Percentiles rank a stretch among this genome's conserved stretches.
Conservation (phyloP, 768 basidiomycete genomes). For the Cystobasidium ongulense region DNA sequence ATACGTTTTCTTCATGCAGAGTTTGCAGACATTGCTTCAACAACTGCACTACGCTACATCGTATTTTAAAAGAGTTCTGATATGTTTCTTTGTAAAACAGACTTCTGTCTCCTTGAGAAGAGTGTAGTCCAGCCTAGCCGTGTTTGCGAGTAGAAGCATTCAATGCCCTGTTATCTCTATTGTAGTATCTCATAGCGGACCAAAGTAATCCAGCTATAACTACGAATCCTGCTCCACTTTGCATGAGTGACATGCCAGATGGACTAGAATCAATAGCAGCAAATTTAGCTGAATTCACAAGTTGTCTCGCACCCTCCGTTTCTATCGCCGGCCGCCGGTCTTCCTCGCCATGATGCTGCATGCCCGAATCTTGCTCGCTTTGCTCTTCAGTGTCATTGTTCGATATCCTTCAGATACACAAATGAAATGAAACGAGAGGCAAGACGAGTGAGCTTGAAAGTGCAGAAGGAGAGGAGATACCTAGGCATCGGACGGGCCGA, state of each 20-base stretch:
- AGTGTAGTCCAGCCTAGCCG: neutral
- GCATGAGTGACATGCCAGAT: slow-evolving; percentile 8
- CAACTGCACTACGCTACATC: neutral
- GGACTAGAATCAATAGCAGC: slow-evolving; percentile 16
- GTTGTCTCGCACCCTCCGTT: neutral
- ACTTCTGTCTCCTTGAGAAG: neutral
- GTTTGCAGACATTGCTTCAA: too few species aligned
- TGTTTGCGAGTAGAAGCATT: neutral
- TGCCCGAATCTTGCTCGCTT: neutral
- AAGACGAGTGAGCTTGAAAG: neutral
- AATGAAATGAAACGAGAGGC: neutral
- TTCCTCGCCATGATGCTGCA: neutral
- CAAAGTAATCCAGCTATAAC: slow-evolving; percentile 2
- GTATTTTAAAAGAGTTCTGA: neutral
- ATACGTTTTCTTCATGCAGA: too few species aligned
- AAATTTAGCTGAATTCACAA: slow-evolving; percentile 23
- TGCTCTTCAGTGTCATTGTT: neutral
- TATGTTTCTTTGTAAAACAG: neutral
- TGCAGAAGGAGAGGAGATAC: neutral
- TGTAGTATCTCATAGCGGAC: neutral
- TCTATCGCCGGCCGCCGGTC: neutral
- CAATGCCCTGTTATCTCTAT: slow-evolving; percentile 1
- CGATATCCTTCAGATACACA: neutral
- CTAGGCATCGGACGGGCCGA: neutral
- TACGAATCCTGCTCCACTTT: slow-evolving; percentile 25